Evolutionary conservation across 306 rosid genomes (phyloP).

Genomic region (Mucuna pruriens): DNA sequence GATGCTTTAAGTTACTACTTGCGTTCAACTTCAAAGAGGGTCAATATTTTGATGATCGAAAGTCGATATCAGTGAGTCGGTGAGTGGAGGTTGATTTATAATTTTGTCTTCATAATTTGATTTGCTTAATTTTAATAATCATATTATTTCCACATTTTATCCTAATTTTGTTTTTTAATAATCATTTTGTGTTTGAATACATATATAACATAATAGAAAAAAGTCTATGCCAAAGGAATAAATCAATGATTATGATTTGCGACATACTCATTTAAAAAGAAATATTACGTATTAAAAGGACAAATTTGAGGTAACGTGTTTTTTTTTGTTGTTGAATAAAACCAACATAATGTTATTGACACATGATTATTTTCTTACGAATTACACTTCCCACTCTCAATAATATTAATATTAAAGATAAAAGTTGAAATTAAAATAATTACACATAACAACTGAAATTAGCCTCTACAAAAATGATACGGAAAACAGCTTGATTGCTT

Average conservation of each 20-base stretch:
- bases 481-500: not conserved
- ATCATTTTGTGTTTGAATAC: not conserved
- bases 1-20: not conserved
- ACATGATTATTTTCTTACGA: not conserved
- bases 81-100: not conserved
- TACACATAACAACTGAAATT: not conserved
- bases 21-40: not conserved
- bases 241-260: not conserved
- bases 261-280: not conserved
- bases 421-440: not conserved
- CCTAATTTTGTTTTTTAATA: not conserved
- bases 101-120: not conserved
- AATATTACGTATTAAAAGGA: not conserved
- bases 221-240: not conserved
- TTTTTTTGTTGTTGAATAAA: not conserved
- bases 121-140: not conserved
- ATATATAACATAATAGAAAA: not conserved
- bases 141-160: not conserved
- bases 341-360: not conserved
- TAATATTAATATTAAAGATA: not conserved
- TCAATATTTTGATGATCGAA: not conserved
- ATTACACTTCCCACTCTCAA: not conserved
- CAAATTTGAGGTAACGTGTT: not conserved
- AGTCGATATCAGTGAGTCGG: not conserved
- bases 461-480: not conserved